Base-by-base conservation (phyloP, 2,329 filamentous ascomycete genomes). In the Madurella fahalii region DNA sequence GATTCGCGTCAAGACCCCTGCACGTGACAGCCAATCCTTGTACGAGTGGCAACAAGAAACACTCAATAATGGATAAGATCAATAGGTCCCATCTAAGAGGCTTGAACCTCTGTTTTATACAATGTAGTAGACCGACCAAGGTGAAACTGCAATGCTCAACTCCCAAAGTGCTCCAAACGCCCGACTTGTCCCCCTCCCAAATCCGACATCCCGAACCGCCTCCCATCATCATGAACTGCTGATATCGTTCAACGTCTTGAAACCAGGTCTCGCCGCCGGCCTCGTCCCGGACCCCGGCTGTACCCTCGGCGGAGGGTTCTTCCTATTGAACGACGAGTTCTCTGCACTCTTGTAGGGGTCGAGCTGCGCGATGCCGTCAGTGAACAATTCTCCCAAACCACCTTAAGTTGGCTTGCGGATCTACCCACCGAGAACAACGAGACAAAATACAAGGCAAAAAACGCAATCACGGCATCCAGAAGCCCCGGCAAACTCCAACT, bases 261-360 rank as follows among this genome's bases (percentile, higher is more conserved):
- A 78, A 1, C 66, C 63, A 39, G 75, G 58, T 51, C 69, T 71
- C 25, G 68, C 69, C 15, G 68, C 66, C 9, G 64, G 66, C 44
- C 59, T 67, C 55, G 63, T 51, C 2, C 60, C 56, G 40, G 47
- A 52, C 2, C 30, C 48, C 20, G 47, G 32, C 51, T 54, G 50
- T 37, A 16, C 61, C 46, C 41, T 55, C 16, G 62, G 60, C 37
- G 55, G 65, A 11, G 73, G 69, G 12, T 71, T 77, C 50, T 78
- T 74, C 15, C 79, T 64, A 58, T 85, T 86, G 70, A 83, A 86
- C 15, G 70, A 71, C 17, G 82, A 85, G 44, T 73, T 75, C 68
- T 84, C 78, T 2, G 82, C 83, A 2, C 82, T 74, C 63, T 79
- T 80, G 68, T 84, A 84, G 0, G 81, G 78, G 64, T 86, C 83